Conservation (phyloP, 192 early-diverging fungal species). For the Coemansia sp. region DNA sequence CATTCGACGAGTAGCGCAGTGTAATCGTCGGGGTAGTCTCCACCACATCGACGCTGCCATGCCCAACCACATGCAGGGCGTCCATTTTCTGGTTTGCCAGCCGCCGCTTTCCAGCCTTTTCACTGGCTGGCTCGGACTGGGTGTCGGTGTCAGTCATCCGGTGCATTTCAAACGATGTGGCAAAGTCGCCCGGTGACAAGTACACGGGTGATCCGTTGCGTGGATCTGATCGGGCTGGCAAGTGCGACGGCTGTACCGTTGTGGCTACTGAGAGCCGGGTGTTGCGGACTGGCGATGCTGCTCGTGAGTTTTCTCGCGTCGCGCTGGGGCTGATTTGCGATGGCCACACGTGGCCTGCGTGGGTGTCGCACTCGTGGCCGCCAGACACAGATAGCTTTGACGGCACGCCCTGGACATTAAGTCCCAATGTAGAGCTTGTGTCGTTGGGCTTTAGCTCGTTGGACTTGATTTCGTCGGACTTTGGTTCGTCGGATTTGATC, state of each 20-base stretch:
- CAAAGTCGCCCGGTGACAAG: slow-evolving; percentile 48
- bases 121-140: slow-evolving; percentile 6
- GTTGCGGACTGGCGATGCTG: slow-evolving; percentile 15
- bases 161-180: slow-evolving; percentile 46
- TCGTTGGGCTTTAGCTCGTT: no score
- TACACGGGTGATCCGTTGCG: slow-evolving; percentile 53
- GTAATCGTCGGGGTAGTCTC: slow-evolving; percentile 50
- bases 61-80: slow-evolving; percentile 43
- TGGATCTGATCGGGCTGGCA: slow-evolving; percentile 41
- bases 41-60: slow-evolving; percentile 50
- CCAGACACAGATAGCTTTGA: slow-evolving; percentile 47
- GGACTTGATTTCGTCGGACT: no score
- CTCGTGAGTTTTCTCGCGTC: slow-evolving; percentile 39
- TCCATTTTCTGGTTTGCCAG: slow-evolving; percentile 50
- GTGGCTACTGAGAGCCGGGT: neutral
- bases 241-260: slow-evolving; percentile 1
- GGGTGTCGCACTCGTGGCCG: slow-evolving; percentile 40
- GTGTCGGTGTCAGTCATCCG: slow-evolving; percentile 4
- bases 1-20: slow-evolving; percentile 50
- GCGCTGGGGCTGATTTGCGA: slow-evolving; percentile 52
- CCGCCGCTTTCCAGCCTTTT: slow-evolving; percentile 23
- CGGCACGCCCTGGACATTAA: slow-evolving; percentile 21
- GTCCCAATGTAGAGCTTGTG: no score
- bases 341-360: slow-evolving; percentile 48
- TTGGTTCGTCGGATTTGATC: neutral